Percentiles rank a stretch among this genome's conserved stretches.
These are phyloP conservation scores for Elsinoe perseae DNA, from an alignment of 2,329 filamentous ascomycete genomes.

Conservation along the genomic window DNA sequence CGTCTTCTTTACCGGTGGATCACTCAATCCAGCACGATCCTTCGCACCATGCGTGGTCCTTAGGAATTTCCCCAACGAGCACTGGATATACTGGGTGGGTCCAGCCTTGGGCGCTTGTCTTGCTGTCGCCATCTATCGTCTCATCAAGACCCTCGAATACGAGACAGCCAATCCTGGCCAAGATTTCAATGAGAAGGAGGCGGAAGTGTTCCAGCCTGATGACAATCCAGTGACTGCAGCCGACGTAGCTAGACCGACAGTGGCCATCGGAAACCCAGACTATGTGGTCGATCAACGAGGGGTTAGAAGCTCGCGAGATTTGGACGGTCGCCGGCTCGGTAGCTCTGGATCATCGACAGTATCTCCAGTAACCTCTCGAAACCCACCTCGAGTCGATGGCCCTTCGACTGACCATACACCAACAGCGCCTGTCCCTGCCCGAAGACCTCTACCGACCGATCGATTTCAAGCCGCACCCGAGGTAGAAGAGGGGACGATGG, in stretches of 20 bases:
- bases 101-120: constrained; percentile 39
- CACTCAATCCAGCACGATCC: constrained; percentile 43
- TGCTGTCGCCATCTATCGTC: constrained; percentile 42
- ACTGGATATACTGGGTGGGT: constrained; percentile 48
- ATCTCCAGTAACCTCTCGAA: constrained; percentile 2
- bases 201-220: constrained; percentile 30
- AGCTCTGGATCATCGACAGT: constrained; percentile 4
- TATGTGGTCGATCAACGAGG: constrained; percentile 18
- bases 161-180: constrained; percentile 44
- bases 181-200: constrained; percentile 40
- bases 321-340: not conserved
- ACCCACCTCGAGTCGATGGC: constrained; percentile 1
- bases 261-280: constrained; percentile 22
- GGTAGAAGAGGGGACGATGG: constrained; percentile 15
- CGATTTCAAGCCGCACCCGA: constrained; percentile 7
- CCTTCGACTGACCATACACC: not conserved
- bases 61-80: constrained; percentile 36
- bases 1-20: constrained; percentile 42
- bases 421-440: constrained; percentile 1
- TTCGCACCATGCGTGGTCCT: constrained; percentile 43
- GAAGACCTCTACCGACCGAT: constrained; percentile 2
- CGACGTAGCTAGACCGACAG: constrained; percentile 25
- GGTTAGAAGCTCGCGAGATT: constrained; percentile 17
- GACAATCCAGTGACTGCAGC: constrained; percentile 29
- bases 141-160: constrained; percentile 44